phyloP scores from a whole-genome alignment of 2,329 filamentous ascomycete species.

The Ceratocystis destructans region DNA sequence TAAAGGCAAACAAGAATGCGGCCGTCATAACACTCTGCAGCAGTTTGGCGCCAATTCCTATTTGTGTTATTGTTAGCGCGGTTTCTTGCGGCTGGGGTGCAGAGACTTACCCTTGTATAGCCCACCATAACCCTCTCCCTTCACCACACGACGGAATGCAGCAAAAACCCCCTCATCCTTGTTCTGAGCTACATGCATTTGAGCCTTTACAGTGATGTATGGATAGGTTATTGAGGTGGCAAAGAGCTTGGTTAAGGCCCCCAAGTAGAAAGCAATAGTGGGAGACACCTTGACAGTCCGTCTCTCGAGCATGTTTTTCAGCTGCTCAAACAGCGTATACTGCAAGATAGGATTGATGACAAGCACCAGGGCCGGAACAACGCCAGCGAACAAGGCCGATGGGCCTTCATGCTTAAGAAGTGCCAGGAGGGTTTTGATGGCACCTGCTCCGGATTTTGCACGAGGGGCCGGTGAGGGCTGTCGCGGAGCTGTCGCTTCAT shows the following conservation, averaged over 20 bases:
- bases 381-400: slow-evolving; percentile 74
- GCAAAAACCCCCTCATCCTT: slow-evolving; percentile 67
- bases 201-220: slow-evolving; percentile 97
- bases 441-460: slow-evolving; percentile 46
- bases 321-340: slow-evolving; percentile 96
- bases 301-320: slow-evolving; percentile 81
- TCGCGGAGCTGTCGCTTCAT: slow-evolving; percentile 29
- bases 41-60: slow-evolving; percentile 90
- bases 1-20: slow-evolving; percentile 93
- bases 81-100: background rate
- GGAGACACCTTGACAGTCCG: slow-evolving; percentile 57
- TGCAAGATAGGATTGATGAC: slow-evolving; percentile 98
- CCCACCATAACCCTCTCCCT: slow-evolving; percentile 80
- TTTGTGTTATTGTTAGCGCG: slow-evolving; percentile 19
- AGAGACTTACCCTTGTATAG: slow-evolving; percentile 68
- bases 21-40: slow-evolving; percentile 94
- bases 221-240: slow-evolving; percentile 92
- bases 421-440: slow-evolving; percentile 65
- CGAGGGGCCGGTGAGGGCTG: slow-evolving; percentile 26
- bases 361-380: slow-evolving; percentile 80
- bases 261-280: slow-evolving; percentile 76
- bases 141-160: slow-evolving; percentile 64
- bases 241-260: slow-evolving; percentile 85
- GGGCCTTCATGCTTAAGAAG: slow-evolving; percentile 76
- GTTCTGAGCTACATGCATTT: slow-evolving; percentile 80